Conservation (phyloP, 768 basidiomycete species). For the Rhodotorula sphaerocarpa region DNA sequence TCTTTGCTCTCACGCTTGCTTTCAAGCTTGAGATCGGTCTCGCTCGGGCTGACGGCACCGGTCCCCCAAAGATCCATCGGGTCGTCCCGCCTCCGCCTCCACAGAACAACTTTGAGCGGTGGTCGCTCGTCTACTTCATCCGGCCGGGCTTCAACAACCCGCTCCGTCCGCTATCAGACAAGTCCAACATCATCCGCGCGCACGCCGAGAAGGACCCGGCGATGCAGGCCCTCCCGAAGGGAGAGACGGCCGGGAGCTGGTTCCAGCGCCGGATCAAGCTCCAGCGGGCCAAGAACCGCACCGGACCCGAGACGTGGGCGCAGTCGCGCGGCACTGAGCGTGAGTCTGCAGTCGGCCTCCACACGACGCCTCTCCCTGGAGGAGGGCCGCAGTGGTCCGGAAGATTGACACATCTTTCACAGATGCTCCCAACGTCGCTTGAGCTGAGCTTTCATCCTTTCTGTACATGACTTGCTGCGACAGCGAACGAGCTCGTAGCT, state of each 20-base stretch:
- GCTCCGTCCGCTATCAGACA: slow-evolving; percentile 9
- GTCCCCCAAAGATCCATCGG: slow-evolving; percentile 19
- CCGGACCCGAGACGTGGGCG: slow-evolving; percentile 29
- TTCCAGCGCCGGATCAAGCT: slow-evolving; percentile 9
- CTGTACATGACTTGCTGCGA: no score
- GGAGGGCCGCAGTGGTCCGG: background rate
- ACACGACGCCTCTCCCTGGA: background rate
- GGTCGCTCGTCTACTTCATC: slow-evolving; percentile 32
- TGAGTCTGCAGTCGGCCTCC: background rate
- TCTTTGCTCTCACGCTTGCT: no score
- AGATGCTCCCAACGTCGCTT: no score
- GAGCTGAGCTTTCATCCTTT: no score
- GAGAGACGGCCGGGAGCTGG: slow-evolving; percentile 23
- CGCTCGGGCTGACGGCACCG: no score
- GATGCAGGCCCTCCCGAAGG: slow-evolving; percentile 6
- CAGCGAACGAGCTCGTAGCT: no score
- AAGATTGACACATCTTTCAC: no score
- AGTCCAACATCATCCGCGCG: slow-evolving; percentile 2
- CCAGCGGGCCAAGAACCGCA: slow-evolving; percentile 27
- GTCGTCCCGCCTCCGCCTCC: slow-evolving; percentile 31
- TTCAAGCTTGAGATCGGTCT: no score
- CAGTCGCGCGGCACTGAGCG: slow-evolving; percentile 27
- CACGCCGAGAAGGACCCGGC: slow-evolving; percentile 16
- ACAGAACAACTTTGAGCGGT: slow-evolving; percentile 11
- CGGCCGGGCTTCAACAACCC: slow-evolving; percentile 23